Evolutionary conservation across 116 monocot genomes (phyloP).

Genomic region (Cymodocea nodosa): DNA sequence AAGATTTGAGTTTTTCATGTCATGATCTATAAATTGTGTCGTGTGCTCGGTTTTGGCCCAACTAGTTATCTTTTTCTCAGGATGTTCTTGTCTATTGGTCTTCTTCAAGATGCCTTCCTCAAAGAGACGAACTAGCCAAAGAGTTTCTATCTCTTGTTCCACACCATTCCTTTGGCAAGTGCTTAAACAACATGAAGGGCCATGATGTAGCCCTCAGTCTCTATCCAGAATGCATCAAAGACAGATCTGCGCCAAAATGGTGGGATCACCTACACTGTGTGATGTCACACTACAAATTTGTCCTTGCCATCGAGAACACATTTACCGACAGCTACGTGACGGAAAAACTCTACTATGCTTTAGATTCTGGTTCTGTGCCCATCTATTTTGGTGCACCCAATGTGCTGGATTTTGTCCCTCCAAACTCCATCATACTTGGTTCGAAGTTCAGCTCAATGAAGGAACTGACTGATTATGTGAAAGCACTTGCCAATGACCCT

Average conservation of each 20-base stretch:
- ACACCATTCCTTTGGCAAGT: constrained; percentile 88
- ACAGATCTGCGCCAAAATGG: constrained; percentile 31
- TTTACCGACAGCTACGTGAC: constrained; percentile 72
- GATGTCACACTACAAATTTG: constrained; percentile 95
- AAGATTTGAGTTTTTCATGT: background rate
- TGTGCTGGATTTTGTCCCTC: constrained; percentile 95
- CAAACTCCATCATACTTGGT: constrained; percentile 87
- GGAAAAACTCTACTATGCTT: constrained; percentile 86
- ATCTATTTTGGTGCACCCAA: constrained; percentile 97
- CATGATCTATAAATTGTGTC: too few species aligned
- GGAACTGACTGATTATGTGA: constrained; percentile 66
- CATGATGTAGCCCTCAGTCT: constrained; percentile 48
- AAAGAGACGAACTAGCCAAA: constrained; percentile 53
- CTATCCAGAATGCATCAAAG: constrained; percentile 62
- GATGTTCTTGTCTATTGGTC: constrained; percentile 89
- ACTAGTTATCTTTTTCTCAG: constrained; percentile 20
- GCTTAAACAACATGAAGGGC: constrained; percentile 84
- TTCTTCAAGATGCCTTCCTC: constrained; percentile 77
- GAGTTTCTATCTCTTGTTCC: constrained; percentile 56
- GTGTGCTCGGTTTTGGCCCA: background rate
- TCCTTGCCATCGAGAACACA: constrained; percentile 91
- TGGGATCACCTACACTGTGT: constrained; percentile 90
- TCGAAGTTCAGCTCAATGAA: constrained; percentile 54
- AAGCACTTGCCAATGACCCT: constrained; percentile 61
- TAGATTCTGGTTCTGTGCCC: constrained; percentile 80